Percentiles rank a stretch among this genome's conserved stretches.
Conservation (phyloP, 2,329 filamentous ascomycete species). For the Botryosphaeria agaves region DNA sequence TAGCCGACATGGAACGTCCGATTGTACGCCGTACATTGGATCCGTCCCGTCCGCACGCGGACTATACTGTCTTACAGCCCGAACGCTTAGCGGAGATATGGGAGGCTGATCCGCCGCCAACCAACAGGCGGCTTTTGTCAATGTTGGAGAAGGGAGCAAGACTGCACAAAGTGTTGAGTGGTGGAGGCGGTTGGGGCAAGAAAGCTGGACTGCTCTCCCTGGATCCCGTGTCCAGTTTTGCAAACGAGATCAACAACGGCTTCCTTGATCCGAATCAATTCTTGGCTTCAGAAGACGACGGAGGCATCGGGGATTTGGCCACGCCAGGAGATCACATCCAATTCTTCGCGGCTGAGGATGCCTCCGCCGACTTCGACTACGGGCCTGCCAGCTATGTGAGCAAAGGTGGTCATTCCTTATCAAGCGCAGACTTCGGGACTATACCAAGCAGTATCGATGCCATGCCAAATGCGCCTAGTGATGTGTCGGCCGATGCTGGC, state of each 20-base stretch:
- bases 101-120: too few species aligned
- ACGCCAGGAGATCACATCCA: slow-evolving; percentile 47
- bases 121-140: too few species aligned
- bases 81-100: too few species aligned
- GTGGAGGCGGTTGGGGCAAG: slow-evolving; percentile 69
- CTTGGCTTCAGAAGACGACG: slow-evolving; percentile 9
- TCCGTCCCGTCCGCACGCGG: too few species aligned
- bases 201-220: slow-evolving; percentile 66
- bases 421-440: slow-evolving; percentile 19
- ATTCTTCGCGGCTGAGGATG: slow-evolving; percentile 37
- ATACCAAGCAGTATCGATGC: slow-evolving; percentile 27
- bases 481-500: neutral
- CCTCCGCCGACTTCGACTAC: slow-evolving; percentile 3
- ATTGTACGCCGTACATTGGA: too few species aligned
- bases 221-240: slow-evolving; percentile 45
- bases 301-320: slow-evolving; percentile 37
- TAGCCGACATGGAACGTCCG: too few species aligned
- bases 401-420: slow-evolving; percentile 15
- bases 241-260: slow-evolving; percentile 39
- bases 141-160: slow-evolving; percentile 18
- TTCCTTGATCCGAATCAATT: slow-evolving; percentile 23
- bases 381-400: slow-evolving; percentile 1
- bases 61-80: too few species aligned
- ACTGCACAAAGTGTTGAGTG: slow-evolving; percentile 45
- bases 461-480: slow-evolving; percentile 8